Evolutionary conservation across 2,329 filamentous ascomycete genomes (phyloP), one percentile per base, ranked within the genome.

Genomic region (Plenodomus biglobosus): DNA sequence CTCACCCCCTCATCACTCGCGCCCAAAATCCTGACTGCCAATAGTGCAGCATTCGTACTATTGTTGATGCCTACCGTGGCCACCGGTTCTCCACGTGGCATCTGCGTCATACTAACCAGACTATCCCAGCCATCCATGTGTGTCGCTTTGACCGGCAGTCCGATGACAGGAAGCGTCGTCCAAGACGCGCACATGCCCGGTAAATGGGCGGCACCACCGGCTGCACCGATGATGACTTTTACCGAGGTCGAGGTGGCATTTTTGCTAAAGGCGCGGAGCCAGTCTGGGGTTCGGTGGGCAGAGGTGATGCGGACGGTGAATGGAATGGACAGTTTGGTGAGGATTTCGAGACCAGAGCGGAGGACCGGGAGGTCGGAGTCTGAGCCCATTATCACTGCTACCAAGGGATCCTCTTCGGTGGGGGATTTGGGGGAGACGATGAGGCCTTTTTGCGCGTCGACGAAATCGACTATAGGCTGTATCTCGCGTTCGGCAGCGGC

Each of bases 361-460:
- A 92, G 81, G 15, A 88, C 82, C 2, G 80, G 81, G 19, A 91
- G 79, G 64, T 92, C 88, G 8, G 85, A 89, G 73, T 90, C 86
- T 1, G 88, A 92, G 32, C 89, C 90, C 88, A 92, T 92, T 21
- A 89, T 90, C 2, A 94, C 82, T 11, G 87, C 83, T 1, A 94
- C 85, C 0, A 89, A 71, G 0, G 86, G 85, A 46, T 71, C 59
- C 20, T 54, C 43, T 18, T 52, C 53, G 40, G 48, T 49, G 7
- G 48, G 17, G 2, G 53, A 40, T 18, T 57, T 41, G 8, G 49
- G 56, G 2, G 65, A 52, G 8, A 65, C 38, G 58, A 47, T 66
- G 27, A 72, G 71, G 32, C 68, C 70, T 34, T 69, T 79, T 57
- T 88, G 82, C 11, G 70, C 64, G 59, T 88, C 81, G 19, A 84